Evolutionary conservation across 106 monocot species (phyloP).

Genomic region (Vanilla planifolia): DNA sequence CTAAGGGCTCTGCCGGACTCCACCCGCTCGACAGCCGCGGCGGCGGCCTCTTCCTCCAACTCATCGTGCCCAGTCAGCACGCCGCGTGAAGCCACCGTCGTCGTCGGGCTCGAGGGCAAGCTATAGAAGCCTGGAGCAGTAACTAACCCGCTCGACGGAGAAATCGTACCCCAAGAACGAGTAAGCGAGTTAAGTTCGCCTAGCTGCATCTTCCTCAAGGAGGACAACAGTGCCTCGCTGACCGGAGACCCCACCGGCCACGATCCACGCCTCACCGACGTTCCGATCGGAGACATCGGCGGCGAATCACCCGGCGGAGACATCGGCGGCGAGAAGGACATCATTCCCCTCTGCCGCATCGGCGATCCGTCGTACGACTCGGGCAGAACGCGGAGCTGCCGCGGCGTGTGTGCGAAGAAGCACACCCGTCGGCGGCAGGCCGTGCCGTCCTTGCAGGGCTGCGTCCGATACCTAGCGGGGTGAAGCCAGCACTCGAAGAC

Average conservation of each 20-base stretch:
- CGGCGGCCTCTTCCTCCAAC: too few species aligned
- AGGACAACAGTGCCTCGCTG: slow-evolving; percentile 8
- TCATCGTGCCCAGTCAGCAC: not conserved
- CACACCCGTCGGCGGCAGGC: slow-evolving; percentile 45
- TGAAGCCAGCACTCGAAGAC: slow-evolving; percentile 97
- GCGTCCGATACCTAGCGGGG: slow-evolving; percentile 74
- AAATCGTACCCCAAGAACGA: not conserved
- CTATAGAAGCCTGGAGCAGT: slow-evolving; percentile 4
- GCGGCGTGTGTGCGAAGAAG: slow-evolving; percentile 77
- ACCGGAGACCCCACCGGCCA: slow-evolving; percentile 14
- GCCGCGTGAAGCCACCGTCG: not conserved
- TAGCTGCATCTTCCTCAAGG: slow-evolving; percentile 25
- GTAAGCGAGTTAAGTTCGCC: slow-evolving; percentile 4
- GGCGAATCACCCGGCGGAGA: slow-evolving; percentile 8
- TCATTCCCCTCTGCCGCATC: slow-evolving; percentile 1
- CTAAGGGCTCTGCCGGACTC: slow-evolving; percentile 27
- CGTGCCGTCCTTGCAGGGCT: slow-evolving; percentile 84
- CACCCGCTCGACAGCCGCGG: slow-evolving; percentile 13
- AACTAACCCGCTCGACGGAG: not conserved
- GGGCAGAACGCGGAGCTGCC: slow-evolving; percentile 45
- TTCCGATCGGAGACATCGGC: slow-evolving; percentile 11
- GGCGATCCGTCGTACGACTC: slow-evolving; percentile 18
- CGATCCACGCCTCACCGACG: slow-evolving; percentile 10
- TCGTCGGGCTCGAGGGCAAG: slow-evolving; percentile 20
- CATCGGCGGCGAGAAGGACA: slow-evolving; percentile 9